Evolutionary conservation across 495 filamentous ascomycete genomes (phyloP), one percentile per base, ranked within the genome.

Genomic region (Bacidia rubella): DNA sequence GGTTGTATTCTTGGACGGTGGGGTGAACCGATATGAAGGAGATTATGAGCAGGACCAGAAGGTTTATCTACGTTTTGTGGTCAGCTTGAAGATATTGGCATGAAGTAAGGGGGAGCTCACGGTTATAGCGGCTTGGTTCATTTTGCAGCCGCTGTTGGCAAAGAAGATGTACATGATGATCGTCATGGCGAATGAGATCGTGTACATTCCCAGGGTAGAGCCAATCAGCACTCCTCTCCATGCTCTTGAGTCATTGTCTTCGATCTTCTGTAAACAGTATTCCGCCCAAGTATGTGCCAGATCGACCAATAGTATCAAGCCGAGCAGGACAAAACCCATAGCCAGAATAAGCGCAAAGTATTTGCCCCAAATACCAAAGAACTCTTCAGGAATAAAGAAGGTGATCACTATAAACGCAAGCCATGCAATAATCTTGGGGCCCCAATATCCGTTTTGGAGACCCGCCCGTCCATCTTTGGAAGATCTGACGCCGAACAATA

Each of bases 131-230:
- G 78, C 75, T 66, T 98, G 92, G 66, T 98, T 98, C 90, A 96
- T 97, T 23, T 82, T 75, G 68, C 92, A 98, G 35, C 81, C 82
- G 45, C 74, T 72, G 27, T 67, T 66, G 11, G 92, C 92, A 60
- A 98, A 98, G 79, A 95, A 98, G 65, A 92, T 79, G 72, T 95
- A 98, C 82, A 95, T 93, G 58, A 98, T 63, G 56, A 96, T 83
- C 11, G 90, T 97, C 86, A 97, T 92, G 54, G 82, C 87, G 25
- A 96, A 66, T 19, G 87, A 88, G 15, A 77, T 79, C 53, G 95
- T 65, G 70, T 94, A 98, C 92, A 97, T 97, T 64, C 84, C 81
- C 26, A 97, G 68, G 1, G 92, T 96, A 19, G 88, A 94, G 47
- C 89, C 87, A 60, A 98, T 87, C 11, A 98, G 75, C 49, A 98